Evolutionary conservation across 2,329 filamentous ascomycete species (phyloP).

Genomic region (Claviceps africana): DNA sequence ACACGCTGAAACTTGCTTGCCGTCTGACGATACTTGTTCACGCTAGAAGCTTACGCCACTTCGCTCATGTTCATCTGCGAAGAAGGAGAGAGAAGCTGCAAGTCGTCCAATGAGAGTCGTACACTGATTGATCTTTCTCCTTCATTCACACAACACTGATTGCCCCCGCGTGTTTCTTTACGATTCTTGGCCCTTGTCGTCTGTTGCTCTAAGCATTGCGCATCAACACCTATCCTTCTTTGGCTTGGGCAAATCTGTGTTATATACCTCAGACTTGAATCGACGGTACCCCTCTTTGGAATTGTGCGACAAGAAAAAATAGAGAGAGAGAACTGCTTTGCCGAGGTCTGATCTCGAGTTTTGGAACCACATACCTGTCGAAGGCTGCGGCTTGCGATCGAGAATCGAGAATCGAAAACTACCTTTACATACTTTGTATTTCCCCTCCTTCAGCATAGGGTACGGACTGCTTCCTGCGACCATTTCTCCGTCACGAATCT

Average conservation of each 20-base stretch:
- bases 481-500: not conserved
- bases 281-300: not conserved
- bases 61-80: slow-evolving; percentile 2
- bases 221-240: not conserved
- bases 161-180: not conserved
- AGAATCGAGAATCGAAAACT: not conserved
- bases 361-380: not conserved
- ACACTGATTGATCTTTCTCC: not conserved
- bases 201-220: not conserved
- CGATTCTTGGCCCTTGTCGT: not conserved
- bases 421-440: not conserved
- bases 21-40: slow-evolving; percentile 1
- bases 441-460: not conserved
- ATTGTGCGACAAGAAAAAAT: not conserved
- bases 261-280: not conserved
- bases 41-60: slow-evolving; percentile 5
- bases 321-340: no score
- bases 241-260: not conserved
- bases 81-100: slow-evolving; percentile 4
- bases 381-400: not conserved
- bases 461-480: not conserved
- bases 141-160: not conserved
- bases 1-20: not conserved
- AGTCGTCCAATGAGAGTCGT: slow-evolving; percentile 5
- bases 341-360: not conserved